Evolutionary conservation across 257 asterid species (phyloP), one percentile per base, ranked within the genome.

Genomic region (Solanum phureja): DNA sequence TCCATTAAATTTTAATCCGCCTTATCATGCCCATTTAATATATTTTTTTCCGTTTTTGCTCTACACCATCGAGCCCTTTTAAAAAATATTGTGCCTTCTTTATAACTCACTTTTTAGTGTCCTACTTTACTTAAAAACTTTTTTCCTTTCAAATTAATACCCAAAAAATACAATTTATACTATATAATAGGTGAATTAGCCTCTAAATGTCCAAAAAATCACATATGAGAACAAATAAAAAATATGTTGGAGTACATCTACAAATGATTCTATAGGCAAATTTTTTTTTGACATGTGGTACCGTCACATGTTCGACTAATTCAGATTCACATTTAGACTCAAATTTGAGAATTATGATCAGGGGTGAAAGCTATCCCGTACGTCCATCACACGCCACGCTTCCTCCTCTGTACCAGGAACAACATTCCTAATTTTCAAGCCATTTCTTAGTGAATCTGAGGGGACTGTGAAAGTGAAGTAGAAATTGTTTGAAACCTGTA

Each of bases 321-420:
- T 2, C 14, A 31, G 4, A 71, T 71, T 71, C 24, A 31, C 7
- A 18, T 56, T 56, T n/a, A 68, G 7, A 9, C n/a, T 71, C 12
- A 31, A 71, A 71, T 71, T 31, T 1, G 3, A 33, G 4, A 71
- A 18, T 16, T 16, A 71, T 4, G 7, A 71, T 16, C 42, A 71
- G 0, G 16, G 31, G 16, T 62, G 33, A 62, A n/a, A 62, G 31
- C 31, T n/a, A 23, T 62, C 31, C 0, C 7, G 16, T 10, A 62
- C 3, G 16, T n/a, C 71, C 1, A 62, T 93, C 77, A 96, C 94
- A 24, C 94, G 93, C 3, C 91, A 91, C 3, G 95, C 98, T 91
- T 96, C 98, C 93, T 94, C 98, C 88, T 96, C 96, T 1, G 96
- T 94, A 31, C 93, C 93, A 3, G 99, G 98, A 38, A 96, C 98